Base-by-base conservation (phyloP, 176 grass and related monocot species). In the Oryza brachyantha region DNA sequence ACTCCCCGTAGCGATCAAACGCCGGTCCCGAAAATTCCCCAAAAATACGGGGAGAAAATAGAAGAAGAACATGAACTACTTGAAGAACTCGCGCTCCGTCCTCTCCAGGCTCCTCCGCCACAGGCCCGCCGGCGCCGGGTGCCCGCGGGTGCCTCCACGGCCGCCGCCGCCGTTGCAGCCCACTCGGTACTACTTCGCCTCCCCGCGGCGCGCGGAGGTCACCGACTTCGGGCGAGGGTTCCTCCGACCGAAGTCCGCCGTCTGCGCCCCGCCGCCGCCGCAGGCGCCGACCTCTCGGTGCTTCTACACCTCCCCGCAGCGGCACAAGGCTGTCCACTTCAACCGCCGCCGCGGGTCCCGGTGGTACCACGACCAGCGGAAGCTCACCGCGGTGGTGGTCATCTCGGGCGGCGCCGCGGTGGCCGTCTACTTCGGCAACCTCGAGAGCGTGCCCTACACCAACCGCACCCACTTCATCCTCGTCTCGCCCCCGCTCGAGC, bases 401-500 rank as follows among this genome's bases (percentile, higher is more conserved):
- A 0, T 90, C 65, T 16, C 85, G 21, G 87, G 91, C 27, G 83
- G 82, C 64, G 75, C 29, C 17, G 66, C 63, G 5, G 26, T 57
- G 21, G 68, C 45, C 28, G 25, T 97, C 72, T 97, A 97, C 85
- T 90, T 91, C 73, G 89, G 95, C 39, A 90, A 97, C 76, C 83
- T 97, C 46, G 95, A 97, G 89, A 73, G 70, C 3, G 89, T 97
- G 55, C 95, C 95, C 70, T 97, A 97, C 82, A 94, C 89, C 57
- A 97, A 97, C 75, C 84, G 95, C 60, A 73, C 64, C 28, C 95
- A 97, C 77, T 63, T 97, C 61, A 35, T 97, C 54, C 61, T 94
- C 77, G 37, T 97, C 72, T 83, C 89, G 34, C 85, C 91, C 24
- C 22, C 31, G 73, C 58, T 84, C 66, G 95, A 97, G 92, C 89